phyloP scores from a whole-genome alignment of 352 stramenopile genomes.

The Pythium plurisporium region DNA sequence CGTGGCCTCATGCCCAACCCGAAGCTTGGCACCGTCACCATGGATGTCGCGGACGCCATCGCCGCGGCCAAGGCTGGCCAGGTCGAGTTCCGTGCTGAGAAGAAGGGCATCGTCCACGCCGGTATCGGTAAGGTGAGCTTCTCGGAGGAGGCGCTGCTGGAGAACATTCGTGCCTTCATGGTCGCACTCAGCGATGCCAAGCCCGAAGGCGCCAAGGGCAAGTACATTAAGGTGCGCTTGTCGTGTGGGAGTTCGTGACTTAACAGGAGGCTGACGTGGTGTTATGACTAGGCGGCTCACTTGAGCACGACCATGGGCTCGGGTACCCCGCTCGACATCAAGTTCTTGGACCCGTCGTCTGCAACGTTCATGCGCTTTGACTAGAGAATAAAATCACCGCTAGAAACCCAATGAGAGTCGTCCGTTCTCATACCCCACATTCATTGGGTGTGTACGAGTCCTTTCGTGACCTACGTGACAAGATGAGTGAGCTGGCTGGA shows the following conservation, averaged over 20 bases:
- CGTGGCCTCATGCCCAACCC: slow-evolving; percentile 97
- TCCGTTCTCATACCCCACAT: no score
- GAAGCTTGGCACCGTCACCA: slow-evolving; percentile 95
- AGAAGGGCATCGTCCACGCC: slow-evolving; percentile 88
- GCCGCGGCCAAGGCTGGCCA: slow-evolving; percentile 71
- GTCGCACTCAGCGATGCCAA: slow-evolving; percentile 88
- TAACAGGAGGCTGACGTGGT: not conserved
- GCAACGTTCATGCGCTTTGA: slow-evolving; percentile 86
- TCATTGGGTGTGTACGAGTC: no score
- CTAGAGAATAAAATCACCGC: slow-evolving; percentile 33
- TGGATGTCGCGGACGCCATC: slow-evolving; percentile 86
- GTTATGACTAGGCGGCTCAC: slow-evolving; percentile 61
- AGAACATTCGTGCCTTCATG: slow-evolving; percentile 92
- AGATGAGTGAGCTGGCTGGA: no score
- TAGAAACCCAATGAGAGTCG: no score
- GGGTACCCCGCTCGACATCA: slow-evolving; percentile 73
- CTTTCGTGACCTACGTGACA: no score
- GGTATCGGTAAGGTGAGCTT: slow-evolving; percentile 89
- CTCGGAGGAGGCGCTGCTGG: slow-evolving; percentile 84
- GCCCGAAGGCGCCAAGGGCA: slow-evolving; percentile 91
- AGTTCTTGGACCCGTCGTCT: slow-evolving; percentile 80
- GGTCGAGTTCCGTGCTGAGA: slow-evolving; percentile 88
- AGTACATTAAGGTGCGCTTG: slow-evolving; percentile 82
- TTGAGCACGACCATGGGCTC: slow-evolving; percentile 85
- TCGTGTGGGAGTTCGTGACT: slow-evolving; percentile 6